Evolutionary conservation across 192 early-diverging fungal genomes (phyloP).

Genomic region (Hyaloraphidium curvatum): DNA sequence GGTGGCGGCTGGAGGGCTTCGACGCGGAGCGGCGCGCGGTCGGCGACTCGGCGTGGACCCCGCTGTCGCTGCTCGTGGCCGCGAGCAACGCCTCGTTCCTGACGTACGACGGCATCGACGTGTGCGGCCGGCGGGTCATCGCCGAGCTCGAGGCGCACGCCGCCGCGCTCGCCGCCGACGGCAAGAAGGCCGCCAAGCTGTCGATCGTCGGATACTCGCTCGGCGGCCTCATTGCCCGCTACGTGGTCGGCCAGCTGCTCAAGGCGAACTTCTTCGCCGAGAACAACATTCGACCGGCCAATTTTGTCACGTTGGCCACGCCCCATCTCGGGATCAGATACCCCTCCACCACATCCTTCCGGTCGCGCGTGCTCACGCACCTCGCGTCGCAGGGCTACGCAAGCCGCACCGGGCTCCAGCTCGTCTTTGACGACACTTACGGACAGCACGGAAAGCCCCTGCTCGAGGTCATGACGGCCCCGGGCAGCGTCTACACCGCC

Average conservation of each 20-base stretch:
- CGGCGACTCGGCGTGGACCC: no score
- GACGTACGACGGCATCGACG: conserved; percentile 34
- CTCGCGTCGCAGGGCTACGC: conserved; percentile 26
- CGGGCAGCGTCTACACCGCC: conserved; percentile 18
- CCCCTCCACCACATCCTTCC: no score
- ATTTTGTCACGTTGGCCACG: conserved; percentile 36
- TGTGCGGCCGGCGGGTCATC: conserved; percentile 26
- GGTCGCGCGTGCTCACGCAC: conserved; percentile 20
- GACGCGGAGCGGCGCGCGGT: no score
- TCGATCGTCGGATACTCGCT: conserved; percentile 34
- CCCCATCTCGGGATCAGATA: conserved; percentile 33
- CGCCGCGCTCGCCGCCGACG: no score
- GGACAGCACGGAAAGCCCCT: conserved; percentile 13
- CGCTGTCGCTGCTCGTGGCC: no score
- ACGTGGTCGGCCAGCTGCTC: conserved; percentile 24
- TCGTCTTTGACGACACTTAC: conserved; percentile 13
- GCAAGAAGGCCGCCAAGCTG: conserved; percentile 8
- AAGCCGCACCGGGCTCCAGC: conserved; percentile 13
- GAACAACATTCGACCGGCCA: conserved; percentile 7
- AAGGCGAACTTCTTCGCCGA: conserved; percentile 24
- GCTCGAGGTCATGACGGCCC: conserved; percentile 17
- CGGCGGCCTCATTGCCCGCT: conserved; percentile 31
- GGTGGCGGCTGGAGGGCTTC: no score
- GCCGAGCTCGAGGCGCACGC: no score
- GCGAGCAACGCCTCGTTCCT: conserved; percentile 21